Percentiles rank a stretch among this genome's conserved stretches.
Evolutionary conservation across 805 yeast genomes (phyloP).

Genomic region (Kurtzmaniella cleridarum): DNA sequence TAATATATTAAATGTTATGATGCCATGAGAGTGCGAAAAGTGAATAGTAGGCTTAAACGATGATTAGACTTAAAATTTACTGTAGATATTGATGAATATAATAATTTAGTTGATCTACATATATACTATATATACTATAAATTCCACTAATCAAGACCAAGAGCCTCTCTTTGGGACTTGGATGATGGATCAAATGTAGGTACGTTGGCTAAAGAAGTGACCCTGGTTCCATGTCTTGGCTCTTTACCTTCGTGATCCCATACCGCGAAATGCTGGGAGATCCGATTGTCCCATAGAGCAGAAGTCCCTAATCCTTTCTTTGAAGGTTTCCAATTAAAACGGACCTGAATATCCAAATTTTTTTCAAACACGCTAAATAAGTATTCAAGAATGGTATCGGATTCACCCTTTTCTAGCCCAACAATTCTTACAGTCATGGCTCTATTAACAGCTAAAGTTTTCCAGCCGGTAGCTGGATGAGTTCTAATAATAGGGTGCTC

Average conservation of each 20-base stretch:
- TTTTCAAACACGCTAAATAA: constrained; percentile 43
- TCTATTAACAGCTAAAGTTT: constrained; percentile 50
- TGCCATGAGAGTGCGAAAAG: too few relatives aligned
- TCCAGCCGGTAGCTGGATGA: constrained; percentile 63
- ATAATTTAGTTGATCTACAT: too few relatives aligned
- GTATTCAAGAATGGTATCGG: constrained; percentile 42
- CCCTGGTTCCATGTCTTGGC: constrained; percentile 50
- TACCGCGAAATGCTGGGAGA: constrained; percentile 49
- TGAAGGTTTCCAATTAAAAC: constrained; percentile 46
- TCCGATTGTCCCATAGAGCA: constrained; percentile 59
- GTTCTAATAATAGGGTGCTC: constrained; percentile 60
- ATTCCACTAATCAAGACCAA: constrained; percentile 33
- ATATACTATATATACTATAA: too few relatives aligned
- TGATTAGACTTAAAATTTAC: too few relatives aligned
- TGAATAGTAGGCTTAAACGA: too few relatives aligned
- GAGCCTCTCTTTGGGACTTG: constrained; percentile 48
- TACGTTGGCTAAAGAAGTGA: constrained; percentile 44
- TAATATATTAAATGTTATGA: too few relatives aligned
- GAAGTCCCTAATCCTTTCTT: constrained; percentile 41
- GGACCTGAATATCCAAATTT: constrained; percentile 51
- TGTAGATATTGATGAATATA: too few relatives aligned
- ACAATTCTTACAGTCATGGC: constrained; percentile 47
- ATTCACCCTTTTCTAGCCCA: constrained; percentile 49
- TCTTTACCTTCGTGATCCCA: constrained; percentile 43
- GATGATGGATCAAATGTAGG: constrained; percentile 48